Evolutionary conservation across 208 protist genomes (phyloP).

Genomic region (Strigomonas culicis): DNA sequence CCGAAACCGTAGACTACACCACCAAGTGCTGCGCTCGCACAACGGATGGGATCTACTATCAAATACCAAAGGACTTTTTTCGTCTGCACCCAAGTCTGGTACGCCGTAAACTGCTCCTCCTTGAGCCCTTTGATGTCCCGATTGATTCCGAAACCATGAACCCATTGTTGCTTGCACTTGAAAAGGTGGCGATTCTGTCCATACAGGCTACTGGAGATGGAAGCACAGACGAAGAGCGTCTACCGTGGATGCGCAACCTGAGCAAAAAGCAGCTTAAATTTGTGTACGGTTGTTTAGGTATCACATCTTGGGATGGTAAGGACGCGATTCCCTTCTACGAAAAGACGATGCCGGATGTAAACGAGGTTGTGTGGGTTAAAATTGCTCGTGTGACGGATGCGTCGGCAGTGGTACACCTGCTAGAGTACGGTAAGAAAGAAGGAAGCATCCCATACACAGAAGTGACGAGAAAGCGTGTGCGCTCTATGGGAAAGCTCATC

Average conservation of each 20-base stretch:
- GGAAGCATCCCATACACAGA: conserved; percentile 99
- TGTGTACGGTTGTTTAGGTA: conserved; percentile 61
- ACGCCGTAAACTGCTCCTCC: conserved; percentile 48
- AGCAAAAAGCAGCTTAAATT: conserved; percentile 83
- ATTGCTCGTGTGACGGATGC: conserved; percentile 93
- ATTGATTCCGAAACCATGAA: conserved; percentile 49
- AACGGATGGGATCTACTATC: conserved; percentile 66
- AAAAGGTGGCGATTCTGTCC: conserved; percentile 73
- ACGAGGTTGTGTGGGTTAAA: conserved; percentile 97
- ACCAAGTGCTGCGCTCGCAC: conserved; percentile 79
- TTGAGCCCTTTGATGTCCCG: conserved; percentile 68
- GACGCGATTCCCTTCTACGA: conserved; percentile 65
- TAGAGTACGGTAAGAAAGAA: conserved; percentile 99
- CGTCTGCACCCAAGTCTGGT: conserved; percentile 50
- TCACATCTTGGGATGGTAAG: conserved; percentile 74
- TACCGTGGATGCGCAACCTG: conserved; percentile 68
- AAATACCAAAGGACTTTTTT: conserved; percentile 81
- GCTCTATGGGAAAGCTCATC: conserved; percentile 98
- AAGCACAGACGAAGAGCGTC: conserved; percentile 35
- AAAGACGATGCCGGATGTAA: conserved; percentile 90
- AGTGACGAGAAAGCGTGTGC: conserved; percentile 96
- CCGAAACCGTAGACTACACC: conserved; percentile 75
- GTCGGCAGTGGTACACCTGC: conserved; percentile 91
- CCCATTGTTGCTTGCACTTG: conserved; percentile 52
- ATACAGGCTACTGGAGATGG: conserved; percentile 15